Base-by-base conservation (phyloP, 2,329 filamentous ascomycete genomes). In the Calonectria honghensis region DNA sequence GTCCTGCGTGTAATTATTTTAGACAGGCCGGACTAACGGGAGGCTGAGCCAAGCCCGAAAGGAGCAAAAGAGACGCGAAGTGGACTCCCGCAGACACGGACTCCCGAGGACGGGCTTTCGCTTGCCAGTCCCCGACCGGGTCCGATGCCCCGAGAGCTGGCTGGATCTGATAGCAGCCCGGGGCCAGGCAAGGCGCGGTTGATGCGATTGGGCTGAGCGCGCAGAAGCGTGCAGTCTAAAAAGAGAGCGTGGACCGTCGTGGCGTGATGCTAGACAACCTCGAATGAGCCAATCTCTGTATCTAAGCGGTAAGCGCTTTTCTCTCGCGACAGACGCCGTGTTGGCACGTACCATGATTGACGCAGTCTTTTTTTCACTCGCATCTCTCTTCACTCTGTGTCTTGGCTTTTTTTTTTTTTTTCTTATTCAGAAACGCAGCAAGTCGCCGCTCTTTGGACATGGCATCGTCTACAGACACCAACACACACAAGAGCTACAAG, bases 201-300 rank as follows among this genome's bases (percentile, higher is more conserved):
- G 57, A 41, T 63, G 57, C 57, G 57, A 63, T 63, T 63, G 57
- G 57, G 57, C 57, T 63, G 35, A 14, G 57, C 41, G 24, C 39
- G 57, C 57, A 39, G 57, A 63, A 63, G 57, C 57, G 27, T 63
- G 57, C 35, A 41, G 24, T 29, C 35, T 29, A 63, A 41, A 31
- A 16, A 27, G 57, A 41, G 24, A 63, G 37, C 24, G 39, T 63
- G 37, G 57, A 63, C 35, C 35, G 10, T 63, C 35, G 35, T 63
- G 37, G 57, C 57, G 57, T 10, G 4, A 37, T 27, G 35, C 57
- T 63, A 63, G 24, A 63, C 35, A 63, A 24, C 35, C 10, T 39
- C 35, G 37, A 41, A 11, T 4, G 16, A 41, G 35, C 35, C 35
- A 27, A 39, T 18, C 9, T 39, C 27, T 41, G 57, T n/a, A 63